A percentile compares a stretch with the other conserved stretches of the same genome.
Evolutionary conservation across 148 eudicot genomes (phyloP).

Genomic region (Camellia japonica): DNA sequence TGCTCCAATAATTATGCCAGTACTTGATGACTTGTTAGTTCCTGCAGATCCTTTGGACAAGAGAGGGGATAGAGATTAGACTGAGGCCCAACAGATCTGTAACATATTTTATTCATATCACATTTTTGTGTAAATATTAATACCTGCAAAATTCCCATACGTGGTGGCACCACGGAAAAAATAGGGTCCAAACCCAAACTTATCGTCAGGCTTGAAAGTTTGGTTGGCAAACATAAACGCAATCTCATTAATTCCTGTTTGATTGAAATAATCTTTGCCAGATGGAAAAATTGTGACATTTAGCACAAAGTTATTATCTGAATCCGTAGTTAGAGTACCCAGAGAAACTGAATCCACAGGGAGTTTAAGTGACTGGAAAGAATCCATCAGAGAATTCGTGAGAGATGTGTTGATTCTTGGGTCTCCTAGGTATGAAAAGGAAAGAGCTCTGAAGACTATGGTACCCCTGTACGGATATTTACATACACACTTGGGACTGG

Average conservation of each 20-base stretch:
- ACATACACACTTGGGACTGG: conserved; percentile 78
- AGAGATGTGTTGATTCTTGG: conserved; percentile 30
- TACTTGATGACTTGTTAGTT: conserved; percentile 30
- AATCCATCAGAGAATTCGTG: conserved; percentile 22
- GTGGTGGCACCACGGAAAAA: conserved; percentile 33
- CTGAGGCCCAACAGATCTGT: not conserved
- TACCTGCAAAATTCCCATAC: conserved; percentile 45
- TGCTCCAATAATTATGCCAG: conserved; percentile 45
- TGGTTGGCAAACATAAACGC: conserved; percentile 61
- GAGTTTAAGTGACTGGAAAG: conserved; percentile 27
- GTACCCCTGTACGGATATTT: conserved; percentile 68
- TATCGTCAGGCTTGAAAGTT: conserved; percentile 46
- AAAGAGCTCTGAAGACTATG: conserved; percentile 55
- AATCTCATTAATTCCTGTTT: conserved; percentile 47
- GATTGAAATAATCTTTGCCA: conserved; percentile 46
- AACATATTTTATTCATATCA: not conserved
- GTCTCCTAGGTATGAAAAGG: conserved; percentile 41
- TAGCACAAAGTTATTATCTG: conserved; percentile 40
- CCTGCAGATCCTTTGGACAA: conserved; percentile 18
- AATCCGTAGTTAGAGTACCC: conserved; percentile 35
- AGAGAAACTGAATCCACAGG: conserved; percentile 71
- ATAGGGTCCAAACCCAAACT: conserved; percentile 82
- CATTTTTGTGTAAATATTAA: not conserved
- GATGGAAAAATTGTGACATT: conserved; percentile 54
- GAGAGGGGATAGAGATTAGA: conserved; percentile 2